Percentiles rank a stretch among this genome's conserved stretches.
phyloP scores from a whole-genome alignment of 371 early-diverging fungal genomes.

The Mortierella sp. region DNA sequence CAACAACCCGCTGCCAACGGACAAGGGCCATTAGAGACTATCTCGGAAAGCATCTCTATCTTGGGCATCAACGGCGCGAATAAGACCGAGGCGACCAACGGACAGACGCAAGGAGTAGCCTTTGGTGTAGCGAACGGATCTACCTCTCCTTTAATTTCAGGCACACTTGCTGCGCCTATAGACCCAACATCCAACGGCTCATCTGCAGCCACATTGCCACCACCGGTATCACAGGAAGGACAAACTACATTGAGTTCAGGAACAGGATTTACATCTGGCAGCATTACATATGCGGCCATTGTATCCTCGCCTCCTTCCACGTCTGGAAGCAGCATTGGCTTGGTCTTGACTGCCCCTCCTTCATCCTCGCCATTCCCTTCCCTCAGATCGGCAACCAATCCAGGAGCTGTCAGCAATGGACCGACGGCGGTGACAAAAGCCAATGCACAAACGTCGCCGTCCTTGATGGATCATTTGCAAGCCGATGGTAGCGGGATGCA shows the following conservation, averaged over 20 bases:
- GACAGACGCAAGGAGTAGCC: neutral
- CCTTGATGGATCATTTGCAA: conserved; percentile 11
- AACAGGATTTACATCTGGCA: neutral
- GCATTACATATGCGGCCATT: conserved; percentile 23
- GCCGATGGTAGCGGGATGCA: conserved; percentile 64
- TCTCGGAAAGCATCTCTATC: conserved; percentile 12
- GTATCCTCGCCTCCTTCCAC: conserved; percentile 44
- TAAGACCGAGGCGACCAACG: neutral
- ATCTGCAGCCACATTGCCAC: neutral
- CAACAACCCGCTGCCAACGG: neutral
- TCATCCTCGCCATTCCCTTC: conserved; percentile 40
- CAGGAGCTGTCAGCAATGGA: neutral
- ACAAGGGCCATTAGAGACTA: conserved; percentile 7
- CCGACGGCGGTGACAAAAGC: conserved; percentile 10
- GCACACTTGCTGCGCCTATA: neutral
- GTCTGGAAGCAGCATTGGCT: conserved; percentile 8
- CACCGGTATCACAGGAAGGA: neutral
- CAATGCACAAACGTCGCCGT: conserved; percentile 3
- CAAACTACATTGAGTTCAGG: neutral
- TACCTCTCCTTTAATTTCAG: conserved; percentile 3
- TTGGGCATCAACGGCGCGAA: neutral
- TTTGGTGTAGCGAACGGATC: neutral
- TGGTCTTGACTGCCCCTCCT: conserved; percentile 35
- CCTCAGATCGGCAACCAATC: conserved; percentile 11
- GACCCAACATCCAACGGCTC: neutral